A percentile compares a stretch with the other conserved stretches of the same genome.
Conservation (phyloP, 2,329 filamentous ascomycete species). For the Neodidymelliopsis sp. region DNA sequence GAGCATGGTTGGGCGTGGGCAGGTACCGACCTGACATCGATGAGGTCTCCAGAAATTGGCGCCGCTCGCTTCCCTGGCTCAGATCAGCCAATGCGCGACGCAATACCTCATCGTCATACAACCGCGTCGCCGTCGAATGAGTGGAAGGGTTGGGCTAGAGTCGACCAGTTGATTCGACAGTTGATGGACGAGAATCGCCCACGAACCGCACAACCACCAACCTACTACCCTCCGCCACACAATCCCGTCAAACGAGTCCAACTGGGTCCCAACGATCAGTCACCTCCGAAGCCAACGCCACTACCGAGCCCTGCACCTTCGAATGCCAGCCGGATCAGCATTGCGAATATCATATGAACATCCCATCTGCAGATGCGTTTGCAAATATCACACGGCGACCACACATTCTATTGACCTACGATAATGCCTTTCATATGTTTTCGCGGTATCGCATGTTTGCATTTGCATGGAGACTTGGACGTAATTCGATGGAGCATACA, state of each 20-base stretch:
- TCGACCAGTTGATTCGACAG: conserved; percentile 69
- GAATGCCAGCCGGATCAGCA: conserved; percentile 55
- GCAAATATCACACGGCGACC: too few species aligned
- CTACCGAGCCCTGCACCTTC: conserved; percentile 38
- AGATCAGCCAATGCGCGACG: conserved; percentile 45
- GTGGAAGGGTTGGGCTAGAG: conserved; percentile 82
- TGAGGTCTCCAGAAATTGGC: neutral
- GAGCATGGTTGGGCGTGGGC: conserved; percentile 85
- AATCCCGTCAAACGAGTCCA: conserved; percentile 49
- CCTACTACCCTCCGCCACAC: conserved; percentile 49
- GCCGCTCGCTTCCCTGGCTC: conserved; percentile 15
- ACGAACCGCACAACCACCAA: conserved; percentile 27
- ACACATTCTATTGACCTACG: neutral
- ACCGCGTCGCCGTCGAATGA: conserved; percentile 64
- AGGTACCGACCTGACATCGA: conserved; percentile 50
- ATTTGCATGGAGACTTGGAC: conserved; percentile 4
- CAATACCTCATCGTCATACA: conserved; percentile 58
- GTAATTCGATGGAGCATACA: conserved; percentile 1
- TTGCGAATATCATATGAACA: conserved; percentile 54
- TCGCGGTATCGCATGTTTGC: neutral
- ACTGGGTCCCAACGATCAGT: conserved; percentile 34
- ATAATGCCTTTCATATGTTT: neutral
- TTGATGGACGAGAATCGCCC: conserved; percentile 59
- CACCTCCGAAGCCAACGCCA: conserved; percentile 27
- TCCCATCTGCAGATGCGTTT: too few species aligned